These are phyloP conservation scores for Xylariomycetidae sp. DNA, from an alignment of 2,329 filamentous ascomycete species.

Conservation along the genomic window DNA sequence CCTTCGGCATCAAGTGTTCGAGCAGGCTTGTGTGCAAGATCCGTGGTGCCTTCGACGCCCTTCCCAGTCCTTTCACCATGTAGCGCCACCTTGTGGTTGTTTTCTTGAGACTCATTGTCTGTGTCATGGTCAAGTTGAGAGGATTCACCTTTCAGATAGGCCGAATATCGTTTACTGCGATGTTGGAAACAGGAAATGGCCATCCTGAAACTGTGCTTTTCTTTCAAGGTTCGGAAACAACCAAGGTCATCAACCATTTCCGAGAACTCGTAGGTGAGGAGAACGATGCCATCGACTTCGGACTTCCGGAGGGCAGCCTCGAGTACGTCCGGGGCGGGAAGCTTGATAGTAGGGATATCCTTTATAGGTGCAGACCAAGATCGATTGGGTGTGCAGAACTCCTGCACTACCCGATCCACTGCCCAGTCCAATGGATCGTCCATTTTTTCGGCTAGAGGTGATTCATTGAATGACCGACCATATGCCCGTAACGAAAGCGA, in stretches of 20 bases:
- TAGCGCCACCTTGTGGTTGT: too few relatives aligned
- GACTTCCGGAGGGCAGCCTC: slow-evolving; percentile 52
- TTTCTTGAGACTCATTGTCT: too few relatives aligned
- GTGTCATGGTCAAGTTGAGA: slow-evolving; percentile 11
- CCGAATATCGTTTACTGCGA: slow-evolving; percentile 43
- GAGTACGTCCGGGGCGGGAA: slow-evolving; percentile 48
- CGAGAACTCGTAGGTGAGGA: slow-evolving; percentile 52
- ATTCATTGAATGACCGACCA: too few relatives aligned
- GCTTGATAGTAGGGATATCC: too few relatives aligned
- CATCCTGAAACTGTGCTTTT: slow-evolving; percentile 50
- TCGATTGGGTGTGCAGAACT: slow-evolving; percentile 52
- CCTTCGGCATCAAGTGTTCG: too few relatives aligned
- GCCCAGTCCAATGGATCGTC: slow-evolving; percentile 72
- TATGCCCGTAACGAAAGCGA: too few relatives aligned
- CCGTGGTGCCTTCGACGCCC: too few relatives aligned
- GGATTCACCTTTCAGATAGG: slow-evolving; percentile 17
- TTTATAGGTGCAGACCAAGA: slow-evolving; percentile 37
- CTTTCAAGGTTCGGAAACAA: slow-evolving; percentile 50
- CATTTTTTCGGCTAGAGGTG: slow-evolving; percentile 13
- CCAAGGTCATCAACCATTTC: slow-evolving; percentile 49
- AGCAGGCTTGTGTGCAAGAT: too few relatives aligned
- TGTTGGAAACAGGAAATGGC: slow-evolving; percentile 52
- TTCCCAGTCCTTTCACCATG: too few relatives aligned
- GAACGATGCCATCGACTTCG: slow-evolving; percentile 57
- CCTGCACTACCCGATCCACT: slow-evolving; percentile 57